Conservation (phyloP, 106 monocot genomes). For the Alisma plantagoaquatica region DNA sequence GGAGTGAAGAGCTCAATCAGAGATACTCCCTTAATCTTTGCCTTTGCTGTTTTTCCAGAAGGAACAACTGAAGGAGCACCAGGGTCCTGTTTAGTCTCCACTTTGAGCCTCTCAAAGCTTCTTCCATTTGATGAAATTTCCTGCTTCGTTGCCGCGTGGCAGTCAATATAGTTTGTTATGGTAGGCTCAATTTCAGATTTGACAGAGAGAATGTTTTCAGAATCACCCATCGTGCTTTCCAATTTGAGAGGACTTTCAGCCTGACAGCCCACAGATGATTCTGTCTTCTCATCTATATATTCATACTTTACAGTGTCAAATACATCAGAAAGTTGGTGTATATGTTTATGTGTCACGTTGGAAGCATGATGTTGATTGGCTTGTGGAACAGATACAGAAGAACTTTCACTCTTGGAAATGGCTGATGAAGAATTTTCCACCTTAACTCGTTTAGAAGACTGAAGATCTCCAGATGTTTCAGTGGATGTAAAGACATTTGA, state of each 20-base stretch:
- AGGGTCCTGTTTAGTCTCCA: slow-evolving; percentile 52
- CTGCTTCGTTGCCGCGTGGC: slow-evolving; percentile 37
- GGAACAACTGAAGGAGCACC: slow-evolving; percentile 19
- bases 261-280: slow-evolving; percentile 17
- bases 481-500: slow-evolving; percentile 13
- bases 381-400: slow-evolving; percentile 23
- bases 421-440: slow-evolving; percentile 27
- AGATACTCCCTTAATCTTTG: slow-evolving; percentile 99
- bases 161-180: too few relatives aligned
- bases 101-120: slow-evolving; percentile 21
- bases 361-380: slow-evolving; percentile 22
- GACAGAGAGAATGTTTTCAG: slow-evolving; percentile 8
- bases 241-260: slow-evolving; percentile 7
- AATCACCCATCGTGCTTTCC: slow-evolving; percentile 1
- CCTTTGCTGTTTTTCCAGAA: slow-evolving; percentile 87
- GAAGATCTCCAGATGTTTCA: slow-evolving; percentile 43
- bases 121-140: slow-evolving; percentile 36
- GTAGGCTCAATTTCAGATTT: slow-evolving; percentile 9
- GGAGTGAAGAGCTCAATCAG: slow-evolving; percentile 93
- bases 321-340: slow-evolving; percentile 17
- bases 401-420: slow-evolving; percentile 31
- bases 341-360: slow-evolving; percentile 16
- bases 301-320: slow-evolving; percentile 20
- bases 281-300: slow-evolving; percentile 34
- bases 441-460: slow-evolving; percentile 56